Base-by-base conservation (phyloP, 495 filamentous ascomycete species). In the Neurospora discreta region DNA sequence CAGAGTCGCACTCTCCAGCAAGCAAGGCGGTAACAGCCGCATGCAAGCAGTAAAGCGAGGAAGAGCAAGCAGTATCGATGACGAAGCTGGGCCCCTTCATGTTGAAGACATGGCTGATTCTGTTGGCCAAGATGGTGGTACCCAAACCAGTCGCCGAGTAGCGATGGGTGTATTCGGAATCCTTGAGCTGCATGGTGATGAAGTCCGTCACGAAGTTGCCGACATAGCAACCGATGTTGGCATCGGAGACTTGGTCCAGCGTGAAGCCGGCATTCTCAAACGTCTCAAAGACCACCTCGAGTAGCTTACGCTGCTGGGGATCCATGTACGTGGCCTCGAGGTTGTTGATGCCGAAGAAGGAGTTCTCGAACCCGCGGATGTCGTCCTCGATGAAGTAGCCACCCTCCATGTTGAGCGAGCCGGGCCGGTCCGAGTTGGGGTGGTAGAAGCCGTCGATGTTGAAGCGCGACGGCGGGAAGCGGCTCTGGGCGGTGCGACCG, bases 131-230 rank as follows among this genome's bases (percentile, higher is more conserved):
- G 26, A 88, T 76, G 5, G 71, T 40, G 7, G 70, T 74, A 1
- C 75, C 74, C 0, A 65, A 70, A 13, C 81, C 81, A 0, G 81
- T 82, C 1, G 75, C 76, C 2, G 76, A 43, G 69, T 81, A 81
- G 7, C 60, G 72, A 0, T 77, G 78, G 2, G 71, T 30, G 0
- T 68, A 69, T 4, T 77, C 73, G 3, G 72, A 26, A 2, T 79
- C 78, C 7, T 60, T 39, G 5, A 71, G n/a, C 1, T 46, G 30
- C 13, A 67, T 70, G 8, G 90, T 90, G 11, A 91, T 91, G 68
- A 93, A 89, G 5, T 91, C 85, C 78, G 91, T 86, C 18, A 89
- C 86, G 74, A 82, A 87, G 13, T 91, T 91, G 90, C 91, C 43
- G 88, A 85, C 72, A 92, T 89, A 0, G 90, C 93, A 72, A 10